These are phyloP conservation scores for Lentinula edodes DNA, from an alignment of 768 basidiomycete species.

Conservation along the genomic window DNA sequence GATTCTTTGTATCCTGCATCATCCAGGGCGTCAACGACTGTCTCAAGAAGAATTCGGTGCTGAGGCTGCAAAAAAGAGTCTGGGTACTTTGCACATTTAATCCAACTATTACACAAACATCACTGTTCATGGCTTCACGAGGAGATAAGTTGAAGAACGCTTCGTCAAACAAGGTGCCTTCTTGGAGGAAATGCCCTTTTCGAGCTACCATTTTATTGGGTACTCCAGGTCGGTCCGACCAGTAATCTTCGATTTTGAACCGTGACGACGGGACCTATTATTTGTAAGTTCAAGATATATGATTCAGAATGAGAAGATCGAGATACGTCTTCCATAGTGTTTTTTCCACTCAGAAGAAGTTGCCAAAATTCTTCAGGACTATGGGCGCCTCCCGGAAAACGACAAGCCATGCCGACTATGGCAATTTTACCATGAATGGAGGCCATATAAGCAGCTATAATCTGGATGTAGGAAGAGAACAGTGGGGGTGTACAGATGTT, in stretches of 20 bases:
- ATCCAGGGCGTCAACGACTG: slow-evolving; percentile 7
- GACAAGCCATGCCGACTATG: slow-evolving; percentile 7
- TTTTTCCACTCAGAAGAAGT: not conserved
- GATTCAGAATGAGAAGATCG: too few relatives aligned
- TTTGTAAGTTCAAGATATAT: too few relatives aligned
- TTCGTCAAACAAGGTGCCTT: slow-evolving; percentile 18
- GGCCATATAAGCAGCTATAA: not conserved
- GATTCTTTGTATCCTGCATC: slow-evolving; percentile 2
- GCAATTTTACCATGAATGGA: not conserved
- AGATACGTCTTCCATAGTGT: slow-evolving; percentile 5
- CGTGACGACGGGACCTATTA: slow-evolving; percentile 3
- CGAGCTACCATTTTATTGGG: slow-evolving; percentile 23
- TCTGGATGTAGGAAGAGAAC: too few relatives aligned
- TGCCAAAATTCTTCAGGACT: slow-evolving; percentile 7
- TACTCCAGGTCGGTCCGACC: not conserved
- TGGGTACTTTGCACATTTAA: not conserved
- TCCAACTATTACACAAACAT: not conserved
- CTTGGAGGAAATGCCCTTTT: slow-evolving; percentile 55
- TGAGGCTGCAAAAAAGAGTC: not conserved
- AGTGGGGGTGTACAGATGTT: too few relatives aligned
- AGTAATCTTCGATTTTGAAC: slow-evolving; percentile 6
- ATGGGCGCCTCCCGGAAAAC: slow-evolving; percentile 6
- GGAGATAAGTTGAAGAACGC: slow-evolving; percentile 6
- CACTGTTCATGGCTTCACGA: slow-evolving; percentile 2
- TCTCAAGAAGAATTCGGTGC: slow-evolving; percentile 6